phyloP scores from a whole-genome alignment of 805 yeast genomes.

The Monosporozyma aerobia region DNA sequence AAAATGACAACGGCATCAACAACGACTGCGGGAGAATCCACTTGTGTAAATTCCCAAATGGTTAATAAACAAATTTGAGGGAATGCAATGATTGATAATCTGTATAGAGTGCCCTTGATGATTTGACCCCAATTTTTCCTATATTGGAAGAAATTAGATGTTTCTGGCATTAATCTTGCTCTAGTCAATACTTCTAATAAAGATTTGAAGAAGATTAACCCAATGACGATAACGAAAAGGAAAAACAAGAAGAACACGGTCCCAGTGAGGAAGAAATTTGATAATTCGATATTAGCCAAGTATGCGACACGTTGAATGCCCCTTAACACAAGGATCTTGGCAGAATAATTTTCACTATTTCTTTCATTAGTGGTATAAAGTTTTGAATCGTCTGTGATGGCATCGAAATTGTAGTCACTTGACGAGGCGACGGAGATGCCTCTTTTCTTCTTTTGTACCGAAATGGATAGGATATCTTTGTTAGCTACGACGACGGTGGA shows the following conservation, averaged over 20 bases:
- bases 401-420: constrained; percentile 36
- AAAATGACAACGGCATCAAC: constrained; percentile 72
- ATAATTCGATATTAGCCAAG: constrained; percentile 75
- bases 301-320: constrained; percentile 91
- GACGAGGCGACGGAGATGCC: constrained; percentile 25
- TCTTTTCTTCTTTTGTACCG: constrained; percentile 59
- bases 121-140: constrained; percentile 77
- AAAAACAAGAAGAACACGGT: constrained; percentile 75
- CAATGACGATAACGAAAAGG: constrained; percentile 50
- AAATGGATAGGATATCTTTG: constrained; percentile 58
- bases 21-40: constrained; percentile 75
- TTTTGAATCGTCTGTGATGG: constrained; percentile 40
- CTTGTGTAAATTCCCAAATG: constrained; percentile 80
- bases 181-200: constrained; percentile 53
- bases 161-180: constrained; percentile 45
- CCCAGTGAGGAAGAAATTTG: constrained; percentile 79
- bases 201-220: constrained; percentile 57
- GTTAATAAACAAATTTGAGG: constrained; percentile 78
- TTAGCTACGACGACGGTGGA: constrained; percentile 69
- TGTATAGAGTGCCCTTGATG: constrained; percentile 80
- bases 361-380: constrained; percentile 69
- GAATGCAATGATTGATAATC: constrained; percentile 74
- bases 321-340: constrained; percentile 70
- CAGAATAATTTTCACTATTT: constrained; percentile 42
- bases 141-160: constrained; percentile 60